phyloP scores from a whole-genome alignment of 2,329 filamentous ascomycete genomes.

The Penicillium capsulatum region DNA sequence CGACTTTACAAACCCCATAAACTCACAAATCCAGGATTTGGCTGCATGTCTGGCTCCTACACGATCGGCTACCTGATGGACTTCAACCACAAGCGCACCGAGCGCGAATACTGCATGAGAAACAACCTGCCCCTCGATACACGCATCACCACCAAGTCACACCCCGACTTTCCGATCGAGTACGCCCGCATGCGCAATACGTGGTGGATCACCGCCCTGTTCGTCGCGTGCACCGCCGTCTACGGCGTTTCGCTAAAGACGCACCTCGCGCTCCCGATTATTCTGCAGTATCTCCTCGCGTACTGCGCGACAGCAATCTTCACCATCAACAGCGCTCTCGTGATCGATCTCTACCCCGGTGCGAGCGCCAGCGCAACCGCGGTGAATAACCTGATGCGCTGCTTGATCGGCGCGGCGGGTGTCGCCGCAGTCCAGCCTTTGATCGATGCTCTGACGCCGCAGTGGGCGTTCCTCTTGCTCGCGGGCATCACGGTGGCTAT shows the following conservation, averaged over 20 bases:
- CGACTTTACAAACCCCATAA: background rate
- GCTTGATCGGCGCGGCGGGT: constrained; percentile 34
- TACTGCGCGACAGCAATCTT: constrained; percentile 34
- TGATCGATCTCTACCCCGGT: constrained; percentile 38
- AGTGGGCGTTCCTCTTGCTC: constrained; percentile 26
- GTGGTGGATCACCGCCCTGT: constrained; percentile 39
- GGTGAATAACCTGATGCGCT: constrained; percentile 37
- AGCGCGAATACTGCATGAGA: constrained; percentile 31
- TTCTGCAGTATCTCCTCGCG: constrained; percentile 39
- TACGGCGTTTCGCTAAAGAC: constrained; percentile 30
- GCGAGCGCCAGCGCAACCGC: constrained; percentile 36
- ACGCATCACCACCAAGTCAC: constrained; percentile 27
- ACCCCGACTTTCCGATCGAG: constrained; percentile 43
- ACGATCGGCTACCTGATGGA: constrained; percentile 44
- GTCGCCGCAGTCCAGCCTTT: constrained; percentile 32
- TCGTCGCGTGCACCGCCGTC: constrained; percentile 33
- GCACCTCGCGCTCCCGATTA: constrained; percentile 34
- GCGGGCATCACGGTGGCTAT: constrained; percentile 26
- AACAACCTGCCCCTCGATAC: constrained; percentile 30
- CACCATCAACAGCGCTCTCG: constrained; percentile 34
- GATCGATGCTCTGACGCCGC: constrained; percentile 30
- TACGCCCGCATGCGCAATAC: constrained; percentile 36
- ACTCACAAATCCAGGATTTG: constrained; percentile 32
- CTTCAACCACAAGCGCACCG: constrained; percentile 33
- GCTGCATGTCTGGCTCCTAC: constrained; percentile 42